phyloP scores from a whole-genome alignment of 139 green algal genomes.

The Chlorella sp. region DNA sequence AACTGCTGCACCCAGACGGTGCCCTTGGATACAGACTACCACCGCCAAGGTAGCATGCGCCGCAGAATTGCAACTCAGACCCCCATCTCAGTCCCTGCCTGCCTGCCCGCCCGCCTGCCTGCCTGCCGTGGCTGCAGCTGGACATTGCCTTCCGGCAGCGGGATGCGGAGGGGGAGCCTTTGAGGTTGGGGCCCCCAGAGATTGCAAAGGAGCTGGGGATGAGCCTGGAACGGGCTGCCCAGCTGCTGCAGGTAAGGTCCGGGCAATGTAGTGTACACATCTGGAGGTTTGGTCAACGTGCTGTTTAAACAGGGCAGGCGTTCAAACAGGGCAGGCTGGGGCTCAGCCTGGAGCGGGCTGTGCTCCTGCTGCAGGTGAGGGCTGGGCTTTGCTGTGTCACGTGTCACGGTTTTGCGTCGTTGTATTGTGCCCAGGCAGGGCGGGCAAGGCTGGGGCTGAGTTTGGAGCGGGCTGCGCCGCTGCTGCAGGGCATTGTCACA shows the following conservation, averaged over 20 bases:
- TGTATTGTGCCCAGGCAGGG: too few relatives aligned
- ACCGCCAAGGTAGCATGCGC: background rate
- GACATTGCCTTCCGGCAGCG: constrained; percentile 50
- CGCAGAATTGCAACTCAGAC: background rate
- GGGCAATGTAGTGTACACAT: too few relatives aligned
- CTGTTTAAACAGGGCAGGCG: too few relatives aligned
- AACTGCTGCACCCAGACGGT: background rate
- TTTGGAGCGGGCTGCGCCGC: too few relatives aligned
- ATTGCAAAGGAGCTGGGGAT: constrained; percentile 54
- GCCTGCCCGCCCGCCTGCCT: background rate
- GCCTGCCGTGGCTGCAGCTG: constrained; percentile 36
- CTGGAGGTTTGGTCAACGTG: too few relatives aligned
- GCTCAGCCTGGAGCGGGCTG: too few relatives aligned
- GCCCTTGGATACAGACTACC: background rate
- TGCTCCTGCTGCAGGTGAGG: too few relatives aligned
- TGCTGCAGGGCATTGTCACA: too few relatives aligned
- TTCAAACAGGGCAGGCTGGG: too few relatives aligned
- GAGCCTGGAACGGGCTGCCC: constrained; percentile 1
- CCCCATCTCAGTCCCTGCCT: background rate
- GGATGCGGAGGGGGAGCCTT: constrained; percentile 38
- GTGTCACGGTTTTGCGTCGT: too few relatives aligned
- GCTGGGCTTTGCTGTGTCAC: too few relatives aligned
- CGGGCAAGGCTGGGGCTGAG: too few relatives aligned
- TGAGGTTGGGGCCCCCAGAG: constrained; percentile 41
- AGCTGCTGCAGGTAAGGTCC: constrained; percentile 30